phyloP scores from a whole-genome alignment of 805 yeast genomes.

The Saccharomycopsis fermentans region DNA sequence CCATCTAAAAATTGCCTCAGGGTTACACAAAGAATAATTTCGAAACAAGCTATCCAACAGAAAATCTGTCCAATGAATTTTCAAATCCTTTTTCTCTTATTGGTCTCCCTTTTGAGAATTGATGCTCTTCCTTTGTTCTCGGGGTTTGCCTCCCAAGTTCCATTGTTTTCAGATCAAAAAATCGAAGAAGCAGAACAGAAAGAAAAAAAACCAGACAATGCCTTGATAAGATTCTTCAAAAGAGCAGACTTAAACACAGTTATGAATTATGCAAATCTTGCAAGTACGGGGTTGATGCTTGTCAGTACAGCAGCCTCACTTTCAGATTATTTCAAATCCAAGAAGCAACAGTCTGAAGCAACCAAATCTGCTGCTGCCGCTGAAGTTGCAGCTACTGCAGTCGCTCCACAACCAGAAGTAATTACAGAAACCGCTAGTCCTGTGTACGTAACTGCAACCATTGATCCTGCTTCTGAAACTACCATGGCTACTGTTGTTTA shows the following conservation, averaged over 20 bases:
- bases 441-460: slow-evolving; percentile 1
- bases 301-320: slow-evolving; percentile 6
- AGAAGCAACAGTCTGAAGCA: slow-evolving; percentile 1
- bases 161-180: neutral
- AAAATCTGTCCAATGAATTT: neutral
- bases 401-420: neutral
- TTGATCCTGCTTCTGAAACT: neutral
- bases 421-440: slow-evolving; percentile 1
- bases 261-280: slow-evolving; percentile 6
- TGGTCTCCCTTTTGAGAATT: neutral
- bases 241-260: slow-evolving; percentile 2
- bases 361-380: slow-evolving; percentile 7
- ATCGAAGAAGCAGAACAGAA: neutral
- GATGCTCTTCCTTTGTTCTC: neutral
- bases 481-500: neutral
- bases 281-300: slow-evolving; percentile 12
- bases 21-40: no score
- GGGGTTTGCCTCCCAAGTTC: neutral
- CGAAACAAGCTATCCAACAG: no score
- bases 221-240: neutral
- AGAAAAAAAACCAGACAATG: neutral
- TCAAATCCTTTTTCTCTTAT: neutral
- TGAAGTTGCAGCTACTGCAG: slow-evolving; percentile 5
- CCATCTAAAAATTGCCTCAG: no score
- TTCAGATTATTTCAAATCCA: slow-evolving; percentile 1